Evolutionary conservation across 1,139 yeast genomes (phyloP), one percentile per base, ranked within the genome.

Genomic region (Candida freyschussii): DNA sequence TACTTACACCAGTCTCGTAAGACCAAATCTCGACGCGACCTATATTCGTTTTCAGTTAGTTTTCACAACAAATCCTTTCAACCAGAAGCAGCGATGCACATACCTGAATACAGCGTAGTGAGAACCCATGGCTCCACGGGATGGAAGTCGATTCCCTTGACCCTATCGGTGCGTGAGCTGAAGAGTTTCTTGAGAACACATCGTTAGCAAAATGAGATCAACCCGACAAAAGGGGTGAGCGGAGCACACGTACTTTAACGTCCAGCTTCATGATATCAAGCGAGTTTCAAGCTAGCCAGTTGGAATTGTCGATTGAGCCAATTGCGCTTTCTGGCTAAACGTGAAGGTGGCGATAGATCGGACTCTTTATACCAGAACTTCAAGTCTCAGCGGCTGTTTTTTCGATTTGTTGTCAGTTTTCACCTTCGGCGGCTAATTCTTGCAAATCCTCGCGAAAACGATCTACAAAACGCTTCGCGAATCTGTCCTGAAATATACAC

Each of bases 121-220:
- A 86, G 69, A 34, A 84, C 78, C 97, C 98, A 91, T 35, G 98
- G 97, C 59, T 91, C 98, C 15, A 87, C 69, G 21, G 98, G 98
- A 60, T 91, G 99, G 69, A 93, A 83, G 63, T 91, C 99, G 55
- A 91, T 83, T 36, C 96, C 97, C 63, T 91, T 91, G 57, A 91
- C 96, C 59, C 98, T 80, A 60, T 89, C 96, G 27, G 96, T 82
- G 52, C 96, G 81, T 43, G 87, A 75, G 50, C 83, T 78, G 59
- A 84, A 81, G 52, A 78, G 80, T 65, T 83, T 83, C 70, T 79
- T 60, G 39, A 13, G 23, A 17, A 24, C n/a, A 12, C 17, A 39
- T 19, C 27, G 47, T 41, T 39, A 37, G 38, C 31, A 13, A n/a
- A 21, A 16, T 13, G 18, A 9, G 12, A 4, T 21, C 7, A 13